Evolutionary conservation across 2,329 filamentous ascomycete genomes (phyloP), one percentile per base, ranked within the genome.

Genomic region (Colletotrichum endophyticum): DNA sequence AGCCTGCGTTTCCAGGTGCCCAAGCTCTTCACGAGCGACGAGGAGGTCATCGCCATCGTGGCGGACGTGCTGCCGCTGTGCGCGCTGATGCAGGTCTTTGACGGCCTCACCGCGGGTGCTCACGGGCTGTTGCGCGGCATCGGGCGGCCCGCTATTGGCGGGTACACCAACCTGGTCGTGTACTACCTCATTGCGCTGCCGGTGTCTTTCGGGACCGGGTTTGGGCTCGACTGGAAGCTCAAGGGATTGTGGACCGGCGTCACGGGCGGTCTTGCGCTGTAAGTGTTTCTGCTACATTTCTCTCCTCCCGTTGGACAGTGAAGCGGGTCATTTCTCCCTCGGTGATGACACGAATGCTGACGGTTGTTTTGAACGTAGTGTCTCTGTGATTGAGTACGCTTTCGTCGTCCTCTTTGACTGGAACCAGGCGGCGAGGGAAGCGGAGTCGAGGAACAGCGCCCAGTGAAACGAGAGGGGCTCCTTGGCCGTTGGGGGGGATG

Each of bases 111-210:
- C 0, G 91, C 94, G 5, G 94, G 94, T 53, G 95, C 95, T 73
- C 96, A 97, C 81, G 96, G 96, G 32, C 89, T 98, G 53, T 89
- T 99, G 32, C 91, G 97, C 57, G 96, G 96, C 15, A 91, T 99
- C 19, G 97, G 97, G 4, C 92, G 95, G 74, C 96, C 99, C 84
- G 93, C 95, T 78, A 93, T 99, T 73, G 96, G 96, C 15, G 96
- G 96, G 0, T 98, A 96, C 80, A 93, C 96, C 9, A 98, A 97
- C 81, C 86, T 99, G 4, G 91, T 95, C 66, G 93, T 94, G 27
- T 98, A 98, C 86, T 99, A 99, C 84, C 87, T 91, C 22, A 90
- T 99, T 30, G 96, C 95, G 0, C 89, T 99, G 84, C 96, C 97
- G 0, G 91, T 98, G 39, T 95, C 94, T 53, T 94, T 98, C 79